Evolutionary conservation across 495 filamentous ascomycete genomes (phyloP).

Genomic region (Aspergillus asperescens): DNA sequence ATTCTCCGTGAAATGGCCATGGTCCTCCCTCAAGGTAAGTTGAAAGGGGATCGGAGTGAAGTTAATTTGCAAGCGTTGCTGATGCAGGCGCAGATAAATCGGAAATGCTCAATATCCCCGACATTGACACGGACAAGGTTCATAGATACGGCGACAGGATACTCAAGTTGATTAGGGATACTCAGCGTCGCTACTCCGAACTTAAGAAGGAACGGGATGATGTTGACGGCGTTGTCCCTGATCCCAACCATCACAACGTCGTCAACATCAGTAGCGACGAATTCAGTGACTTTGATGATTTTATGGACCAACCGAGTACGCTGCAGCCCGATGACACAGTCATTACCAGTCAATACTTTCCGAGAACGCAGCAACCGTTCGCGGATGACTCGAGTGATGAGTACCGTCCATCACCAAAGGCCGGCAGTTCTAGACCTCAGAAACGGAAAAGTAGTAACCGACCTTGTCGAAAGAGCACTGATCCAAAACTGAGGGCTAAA

Average conservation of each 20-base stretch:
- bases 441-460: conserved; percentile 30
- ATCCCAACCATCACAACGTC: conserved; percentile 58
- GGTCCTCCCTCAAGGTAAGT: conserved; percentile 55
- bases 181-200: conserved; percentile 52
- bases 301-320: conserved; percentile 34
- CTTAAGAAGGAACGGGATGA: conserved; percentile 47
- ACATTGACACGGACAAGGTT: conserved; percentile 67
- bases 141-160: conserved; percentile 62
- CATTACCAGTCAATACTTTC: conserved; percentile 47
- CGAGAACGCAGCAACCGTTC: conserved; percentile 21
- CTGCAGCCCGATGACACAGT: conserved; percentile 32
- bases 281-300: conserved; percentile 45
- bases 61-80: conserved; percentile 6
- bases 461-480: conserved; percentile 27
- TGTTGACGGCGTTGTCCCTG: conserved; percentile 43
- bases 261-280: conserved; percentile 53
- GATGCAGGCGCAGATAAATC: conserved; percentile 21
- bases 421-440: conserved; percentile 21
- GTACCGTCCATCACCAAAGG: conserved; percentile 16
- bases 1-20: conserved; percentile 82
- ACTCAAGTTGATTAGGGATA: conserved; percentile 55
- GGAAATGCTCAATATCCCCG: conserved; percentile 63
- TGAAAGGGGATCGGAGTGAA: not conserved
- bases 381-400: conserved; percentile 25
- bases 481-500: conserved; percentile 25